Conservation (phyloP, 2,329 filamentous ascomycete species). For the Aulographum hederae region DNA sequence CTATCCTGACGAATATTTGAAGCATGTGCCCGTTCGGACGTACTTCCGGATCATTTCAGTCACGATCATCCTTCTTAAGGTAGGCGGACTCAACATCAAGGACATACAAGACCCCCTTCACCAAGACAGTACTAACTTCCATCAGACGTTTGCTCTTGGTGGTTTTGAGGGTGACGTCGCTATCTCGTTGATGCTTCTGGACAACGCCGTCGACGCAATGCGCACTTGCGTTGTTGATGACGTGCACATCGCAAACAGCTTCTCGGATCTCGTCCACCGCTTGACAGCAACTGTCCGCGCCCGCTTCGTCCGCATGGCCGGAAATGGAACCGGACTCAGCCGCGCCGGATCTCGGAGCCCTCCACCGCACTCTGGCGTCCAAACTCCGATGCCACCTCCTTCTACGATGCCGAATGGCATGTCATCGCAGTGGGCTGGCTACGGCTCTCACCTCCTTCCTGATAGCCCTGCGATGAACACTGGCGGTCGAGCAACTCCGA, state of each 20-base stretch:
- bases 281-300: conserved; percentile 56
- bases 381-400: background rate
- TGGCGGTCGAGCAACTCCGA: conserved; percentile 6
- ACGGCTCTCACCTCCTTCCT: background rate
- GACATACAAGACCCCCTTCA: no score
- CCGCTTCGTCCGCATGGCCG: conserved; percentile 44
- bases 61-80: conserved; percentile 66
- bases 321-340: conserved; percentile 18
- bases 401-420: background rate
- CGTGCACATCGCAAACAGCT: conserved; percentile 68
- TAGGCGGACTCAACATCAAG: conserved; percentile 11
- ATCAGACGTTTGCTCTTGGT: conserved; percentile 55
- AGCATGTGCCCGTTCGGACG: conserved; percentile 66
- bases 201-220: conserved; percentile 54
- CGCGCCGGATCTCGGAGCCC: background rate
- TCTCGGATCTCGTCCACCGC: conserved; percentile 66
- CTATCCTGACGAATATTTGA: conserved; percentile 55
- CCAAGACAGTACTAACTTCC: background rate
- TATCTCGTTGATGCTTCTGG: conserved; percentile 56
- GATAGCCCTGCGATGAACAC: background rate
- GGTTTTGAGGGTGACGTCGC: conserved; percentile 63
- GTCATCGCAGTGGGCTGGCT: background rate
- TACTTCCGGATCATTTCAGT: conserved; percentile 78
- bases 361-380: background rate
- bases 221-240: conserved; percentile 69